Evolutionary conservation across 345 rosid genomes (phyloP).

Genomic region (Cardamine resedifolia): DNA sequence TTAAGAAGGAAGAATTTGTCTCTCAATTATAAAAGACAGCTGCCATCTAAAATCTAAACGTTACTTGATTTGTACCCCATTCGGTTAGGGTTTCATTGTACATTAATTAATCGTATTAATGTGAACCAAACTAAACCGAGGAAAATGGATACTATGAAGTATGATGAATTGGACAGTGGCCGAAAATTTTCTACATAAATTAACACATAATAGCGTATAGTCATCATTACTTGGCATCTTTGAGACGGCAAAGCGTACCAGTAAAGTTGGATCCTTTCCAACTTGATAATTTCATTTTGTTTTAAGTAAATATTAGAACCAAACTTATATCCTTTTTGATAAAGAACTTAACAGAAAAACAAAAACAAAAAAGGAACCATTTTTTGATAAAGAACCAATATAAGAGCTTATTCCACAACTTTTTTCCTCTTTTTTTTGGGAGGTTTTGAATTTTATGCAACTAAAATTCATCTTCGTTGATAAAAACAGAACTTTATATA

Average conservation of each 20-base stretch:
- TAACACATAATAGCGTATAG: neutral
- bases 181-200: neutral
- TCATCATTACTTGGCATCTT: conserved; percentile 29
- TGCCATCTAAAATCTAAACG: neutral
- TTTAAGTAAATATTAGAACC: neutral
- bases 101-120: neutral
- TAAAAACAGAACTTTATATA: neutral
- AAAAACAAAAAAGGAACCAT: too few relatives aligned
- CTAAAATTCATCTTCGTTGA: neutral
- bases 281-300: neutral
- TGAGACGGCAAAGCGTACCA: neutral
- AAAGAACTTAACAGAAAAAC: neutral
- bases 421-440: neutral
- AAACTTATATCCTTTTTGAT: neutral
- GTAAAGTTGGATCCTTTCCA: conserved; percentile 25
- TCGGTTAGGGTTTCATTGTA: neutral
- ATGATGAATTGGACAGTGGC: conserved; percentile 3
- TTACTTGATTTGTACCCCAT: conserved; percentile 5
- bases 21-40: neutral
- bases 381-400: conserved; percentile 7
- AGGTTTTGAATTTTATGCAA: neutral
- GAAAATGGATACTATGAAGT: neutral
- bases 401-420: neutral
- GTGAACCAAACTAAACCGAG: neutral
- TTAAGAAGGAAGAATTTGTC: too few relatives aligned